These are phyloP conservation scores for Phytophthora cryptogea DNA, from an alignment of 352 stramenopile genomes.

Conservation along the genomic window DNA sequence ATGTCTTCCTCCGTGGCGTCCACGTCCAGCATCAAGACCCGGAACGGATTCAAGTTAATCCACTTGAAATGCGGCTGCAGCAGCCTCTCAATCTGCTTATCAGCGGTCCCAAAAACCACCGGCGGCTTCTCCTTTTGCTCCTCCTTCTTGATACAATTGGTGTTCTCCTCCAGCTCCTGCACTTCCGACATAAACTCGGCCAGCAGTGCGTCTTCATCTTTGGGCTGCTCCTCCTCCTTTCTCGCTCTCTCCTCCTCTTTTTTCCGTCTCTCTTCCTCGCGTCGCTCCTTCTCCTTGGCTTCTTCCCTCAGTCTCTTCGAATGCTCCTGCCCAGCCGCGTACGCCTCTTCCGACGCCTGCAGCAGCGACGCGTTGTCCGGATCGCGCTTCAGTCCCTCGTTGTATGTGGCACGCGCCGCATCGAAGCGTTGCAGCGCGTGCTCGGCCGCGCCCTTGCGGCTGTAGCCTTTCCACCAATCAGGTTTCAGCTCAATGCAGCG, in stretches of 20 bases:
- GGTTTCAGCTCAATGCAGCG: slow-evolving; percentile 76
- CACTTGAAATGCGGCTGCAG: slow-evolving; percentile 80
- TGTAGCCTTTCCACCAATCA: slow-evolving; percentile 90
- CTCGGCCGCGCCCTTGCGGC: slow-evolving; percentile 79
- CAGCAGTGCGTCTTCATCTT: slow-evolving; percentile 67
- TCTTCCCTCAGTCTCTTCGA: slow-evolving; percentile 62
- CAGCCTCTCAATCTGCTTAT: slow-evolving; percentile 65
- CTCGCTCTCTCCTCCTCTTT: slow-evolving; percentile 38
- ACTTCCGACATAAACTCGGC: slow-evolving; percentile 87
- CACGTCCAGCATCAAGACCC: slow-evolving; percentile 87
- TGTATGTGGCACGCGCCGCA: slow-evolving; percentile 71
- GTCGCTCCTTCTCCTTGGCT: slow-evolving; percentile 46
- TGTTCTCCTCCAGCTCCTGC: slow-evolving; percentile 76
- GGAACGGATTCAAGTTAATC: slow-evolving; percentile 91
- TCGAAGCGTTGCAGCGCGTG: slow-evolving; percentile 81
- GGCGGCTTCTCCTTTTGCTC: slow-evolving; percentile 50
- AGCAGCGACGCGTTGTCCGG: slow-evolving; percentile 77
- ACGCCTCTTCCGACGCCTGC: slow-evolving; percentile 70
- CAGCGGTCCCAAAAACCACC: slow-evolving; percentile 73
- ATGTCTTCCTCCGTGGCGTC: slow-evolving; percentile 89
- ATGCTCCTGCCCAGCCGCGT: slow-evolving; percentile 69
- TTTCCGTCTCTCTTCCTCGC: slow-evolving; percentile 44
- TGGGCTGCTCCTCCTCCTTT: slow-evolving; percentile 29
- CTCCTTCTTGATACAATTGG: slow-evolving; percentile 80
- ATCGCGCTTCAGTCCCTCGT: slow-evolving; percentile 61